phyloP scores from a whole-genome alignment of 495 filamentous ascomycete species.

The Evernia prunastri region DNA sequence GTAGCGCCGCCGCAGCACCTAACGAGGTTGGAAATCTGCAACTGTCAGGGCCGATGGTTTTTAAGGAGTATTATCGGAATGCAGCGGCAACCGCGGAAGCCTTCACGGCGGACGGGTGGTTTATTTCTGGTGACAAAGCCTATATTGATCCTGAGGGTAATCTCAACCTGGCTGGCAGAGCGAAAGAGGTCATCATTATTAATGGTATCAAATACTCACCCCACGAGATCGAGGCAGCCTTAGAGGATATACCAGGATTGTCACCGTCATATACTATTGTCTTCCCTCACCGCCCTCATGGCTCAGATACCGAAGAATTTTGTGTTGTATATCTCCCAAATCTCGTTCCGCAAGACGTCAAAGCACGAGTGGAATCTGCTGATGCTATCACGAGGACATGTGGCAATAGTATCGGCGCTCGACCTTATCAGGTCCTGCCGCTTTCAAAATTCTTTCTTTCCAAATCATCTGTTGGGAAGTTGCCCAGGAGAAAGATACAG shows the following conservation, averaged over 20 bases:
- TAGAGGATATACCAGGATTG: too few relatives aligned
- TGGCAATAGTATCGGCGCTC: too few relatives aligned
- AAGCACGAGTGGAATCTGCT: too few relatives aligned
- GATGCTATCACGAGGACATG: too few relatives aligned
- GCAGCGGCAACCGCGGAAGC: background rate
- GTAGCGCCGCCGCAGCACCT: background rate
- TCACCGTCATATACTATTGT: too few relatives aligned
- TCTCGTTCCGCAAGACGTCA: too few relatives aligned
- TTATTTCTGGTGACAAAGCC: constrained; percentile 1
- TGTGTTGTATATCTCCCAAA: too few relatives aligned
- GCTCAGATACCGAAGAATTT: too few relatives aligned
- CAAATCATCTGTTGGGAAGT: background rate
- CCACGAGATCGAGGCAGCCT: too few relatives aligned
- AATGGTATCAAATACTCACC: too few relatives aligned
- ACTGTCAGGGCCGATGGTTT: background rate
- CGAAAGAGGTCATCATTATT: background rate
- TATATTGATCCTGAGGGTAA: background rate
- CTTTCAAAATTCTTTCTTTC: background rate
- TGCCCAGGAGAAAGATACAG: background rate
- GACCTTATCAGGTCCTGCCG: background rate
- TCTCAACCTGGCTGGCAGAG: background rate
- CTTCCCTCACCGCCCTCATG: too few relatives aligned
- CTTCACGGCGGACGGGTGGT: background rate
- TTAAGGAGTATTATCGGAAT: background rate
- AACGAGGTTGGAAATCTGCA: background rate